Percentiles rank a stretch among this genome's conserved stretches.
Evolutionary conservation across 345 rosid species (phyloP).

Genomic region (Salix exigua): DNA sequence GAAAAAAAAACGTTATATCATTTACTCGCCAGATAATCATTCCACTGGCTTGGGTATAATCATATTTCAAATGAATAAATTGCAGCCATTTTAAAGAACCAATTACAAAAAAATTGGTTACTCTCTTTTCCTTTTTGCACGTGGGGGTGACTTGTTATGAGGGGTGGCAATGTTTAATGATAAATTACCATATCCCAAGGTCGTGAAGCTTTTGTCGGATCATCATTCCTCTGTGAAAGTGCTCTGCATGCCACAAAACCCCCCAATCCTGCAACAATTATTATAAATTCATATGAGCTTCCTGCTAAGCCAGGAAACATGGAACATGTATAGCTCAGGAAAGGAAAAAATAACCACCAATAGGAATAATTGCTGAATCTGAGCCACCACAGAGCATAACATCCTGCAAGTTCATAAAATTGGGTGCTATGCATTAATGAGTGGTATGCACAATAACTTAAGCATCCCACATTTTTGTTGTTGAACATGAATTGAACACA

Average conservation of each 20-base stretch:
- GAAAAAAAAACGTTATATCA: not conserved
- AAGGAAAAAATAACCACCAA: slow-evolving; percentile 47
- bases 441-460: not conserved
- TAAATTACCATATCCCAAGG: slow-evolving; percentile 86
- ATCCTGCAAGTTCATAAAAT: slow-evolving; percentile 46
- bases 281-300: slow-evolving; percentile 16
- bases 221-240: slow-evolving; percentile 78
- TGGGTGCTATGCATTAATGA: not conserved
- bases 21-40: not conserved
- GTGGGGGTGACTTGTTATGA: not conserved
- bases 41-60: not conserved
- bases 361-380: slow-evolving; percentile 82
- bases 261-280: slow-evolving; percentile 73
- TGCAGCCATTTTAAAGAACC: not conserved
- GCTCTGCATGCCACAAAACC: slow-evolving; percentile 93
- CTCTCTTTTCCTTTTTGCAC: not conserved
- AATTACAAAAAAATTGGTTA: not conserved
- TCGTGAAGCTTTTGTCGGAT: slow-evolving; percentile 92
- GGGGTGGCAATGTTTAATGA: slow-evolving; percentile 1
- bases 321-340: not conserved
- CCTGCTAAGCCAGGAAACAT: slow-evolving; percentile 4
- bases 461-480: not conserved
- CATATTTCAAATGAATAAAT: not conserved
- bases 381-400: slow-evolving; percentile 98
- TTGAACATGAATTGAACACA: slow-evolving; percentile 18